These are phyloP conservation scores for Phytophthora pseudosyringae DNA, from an alignment of 352 stramenopile genomes.

Conservation along the genomic window DNA sequence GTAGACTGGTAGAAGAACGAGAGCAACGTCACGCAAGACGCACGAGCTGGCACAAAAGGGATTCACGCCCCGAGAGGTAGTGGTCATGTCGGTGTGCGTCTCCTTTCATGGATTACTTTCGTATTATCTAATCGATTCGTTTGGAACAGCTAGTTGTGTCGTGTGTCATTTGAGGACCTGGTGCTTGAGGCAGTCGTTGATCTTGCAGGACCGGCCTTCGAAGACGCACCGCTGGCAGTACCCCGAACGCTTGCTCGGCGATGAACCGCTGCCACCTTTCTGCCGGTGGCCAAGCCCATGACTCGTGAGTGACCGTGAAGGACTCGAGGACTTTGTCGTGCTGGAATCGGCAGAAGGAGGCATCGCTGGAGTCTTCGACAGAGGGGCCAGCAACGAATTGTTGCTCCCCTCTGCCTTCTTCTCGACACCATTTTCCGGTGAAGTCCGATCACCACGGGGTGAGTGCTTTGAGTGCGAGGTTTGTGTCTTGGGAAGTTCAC, in stretches of 20 bases:
- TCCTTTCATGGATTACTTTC: conserved; percentile 26
- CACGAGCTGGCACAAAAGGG: conserved; percentile 6
- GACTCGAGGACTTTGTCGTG: conserved; percentile 19
- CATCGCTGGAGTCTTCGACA: conserved; percentile 13
- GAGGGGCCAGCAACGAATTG: conserved; percentile 19
- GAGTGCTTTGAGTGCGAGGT: conserved; percentile 14
- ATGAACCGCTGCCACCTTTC: conserved; percentile 15
- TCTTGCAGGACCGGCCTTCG: conserved; percentile 65
- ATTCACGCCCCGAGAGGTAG: neutral
- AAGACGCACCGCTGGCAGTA: conserved; percentile 68
- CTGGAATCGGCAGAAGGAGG: neutral
- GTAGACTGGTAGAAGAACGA: conserved; percentile 40
- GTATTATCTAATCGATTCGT: conserved; percentile 47
- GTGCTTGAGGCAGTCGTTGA: conserved; percentile 71
- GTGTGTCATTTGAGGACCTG: conserved; percentile 50
- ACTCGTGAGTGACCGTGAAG: conserved; percentile 9
- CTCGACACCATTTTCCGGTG: conserved; percentile 4
- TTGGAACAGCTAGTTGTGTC: conserved; percentile 27
- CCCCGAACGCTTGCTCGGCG: conserved; percentile 54
- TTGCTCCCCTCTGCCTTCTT: conserved; percentile 13
- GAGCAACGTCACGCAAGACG: conserved; percentile 19
- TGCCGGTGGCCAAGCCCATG: conserved; percentile 8
- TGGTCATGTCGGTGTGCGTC: conserved; percentile 15
- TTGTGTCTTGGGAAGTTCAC: conserved; percentile 14
- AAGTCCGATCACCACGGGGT: conserved; percentile 1